Evolutionary conservation across 2,329 filamentous ascomycete genomes (phyloP).

Genomic region (Fusarium sp.): DNA sequence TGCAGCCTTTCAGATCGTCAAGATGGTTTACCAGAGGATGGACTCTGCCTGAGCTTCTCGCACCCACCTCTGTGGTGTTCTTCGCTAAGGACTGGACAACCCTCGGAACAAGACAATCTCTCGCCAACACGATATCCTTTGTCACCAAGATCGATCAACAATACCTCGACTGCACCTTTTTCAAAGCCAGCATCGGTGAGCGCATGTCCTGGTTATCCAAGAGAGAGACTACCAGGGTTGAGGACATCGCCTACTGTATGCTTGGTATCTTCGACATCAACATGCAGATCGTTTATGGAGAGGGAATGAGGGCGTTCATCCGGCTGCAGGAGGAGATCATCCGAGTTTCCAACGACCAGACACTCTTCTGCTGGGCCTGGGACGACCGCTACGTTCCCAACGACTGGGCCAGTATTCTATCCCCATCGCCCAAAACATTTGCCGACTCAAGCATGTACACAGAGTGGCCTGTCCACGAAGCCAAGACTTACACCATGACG

Average conservation of each 20-base stretch:
- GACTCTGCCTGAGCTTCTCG: conserved; percentile 27
- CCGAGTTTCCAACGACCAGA: conserved; percentile 27
- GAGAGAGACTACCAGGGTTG: conserved; percentile 16
- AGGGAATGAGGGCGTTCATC: conserved; percentile 23
- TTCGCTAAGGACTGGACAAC: conserved; percentile 27
- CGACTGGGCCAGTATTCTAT: conserved; percentile 24
- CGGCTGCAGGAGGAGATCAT: conserved; percentile 30
- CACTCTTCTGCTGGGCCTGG: conserved; percentile 29
- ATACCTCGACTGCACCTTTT: conserved; percentile 29
- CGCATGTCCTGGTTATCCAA: conserved; percentile 29
- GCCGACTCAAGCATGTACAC: conserved; percentile 22
- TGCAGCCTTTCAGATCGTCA: conserved; percentile 19
- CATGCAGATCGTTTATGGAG: conserved; percentile 31
- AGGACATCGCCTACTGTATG: conserved; percentile 31
- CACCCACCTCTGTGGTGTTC: conserved; percentile 24
- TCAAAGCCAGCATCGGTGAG: conserved; percentile 25
- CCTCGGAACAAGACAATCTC: conserved; percentile 21
- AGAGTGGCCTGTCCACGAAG: conserved; percentile 28
- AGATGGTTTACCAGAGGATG: conserved; percentile 30
- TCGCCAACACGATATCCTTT: conserved; percentile 27
- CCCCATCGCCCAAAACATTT: conserved; percentile 21
- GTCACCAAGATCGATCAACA: conserved; percentile 30
- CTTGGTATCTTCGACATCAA: conserved; percentile 32
- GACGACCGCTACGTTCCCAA: conserved; percentile 22
- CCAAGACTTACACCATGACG: conserved; percentile 28